Evolutionary conservation across 1,284 basidiomycete genomes (phyloP).

Genomic region (Neonothopanus nambi): DNA sequence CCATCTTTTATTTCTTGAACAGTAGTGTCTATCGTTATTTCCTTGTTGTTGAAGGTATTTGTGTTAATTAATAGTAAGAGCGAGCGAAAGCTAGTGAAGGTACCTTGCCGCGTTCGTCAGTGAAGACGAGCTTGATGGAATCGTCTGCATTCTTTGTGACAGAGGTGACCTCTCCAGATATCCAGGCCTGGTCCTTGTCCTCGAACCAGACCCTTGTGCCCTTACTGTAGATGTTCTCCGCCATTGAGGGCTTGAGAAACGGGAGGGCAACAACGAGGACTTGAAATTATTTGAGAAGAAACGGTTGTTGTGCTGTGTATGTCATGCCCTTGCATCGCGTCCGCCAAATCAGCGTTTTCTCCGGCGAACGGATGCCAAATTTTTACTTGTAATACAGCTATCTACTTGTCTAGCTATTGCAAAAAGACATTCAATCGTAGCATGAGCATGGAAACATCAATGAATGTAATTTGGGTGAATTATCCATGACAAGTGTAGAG

Average conservation of each 20-base stretch:
- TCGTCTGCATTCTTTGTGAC: slow-evolving; percentile 65
- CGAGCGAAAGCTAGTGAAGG: slow-evolving; percentile 18
- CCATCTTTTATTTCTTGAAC: slow-evolving; percentile 75
- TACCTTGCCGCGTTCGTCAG: slow-evolving; percentile 88
- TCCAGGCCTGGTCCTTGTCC: slow-evolving; percentile 92
- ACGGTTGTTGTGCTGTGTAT: too few relatives aligned
- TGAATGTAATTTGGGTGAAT: too few relatives aligned
- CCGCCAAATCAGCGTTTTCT: too few relatives aligned
- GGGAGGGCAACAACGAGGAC: slow-evolving; percentile 1
- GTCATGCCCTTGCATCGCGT: too few relatives aligned
- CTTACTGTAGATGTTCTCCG: slow-evolving; percentile 85
- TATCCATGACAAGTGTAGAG: too few relatives aligned
- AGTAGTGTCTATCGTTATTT: slow-evolving; percentile 76
- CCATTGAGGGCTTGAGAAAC: slow-evolving; percentile 44
- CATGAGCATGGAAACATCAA: too few relatives aligned
- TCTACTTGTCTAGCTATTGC: too few relatives aligned
- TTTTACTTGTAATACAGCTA: too few relatives aligned
- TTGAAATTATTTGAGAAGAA: neutral
- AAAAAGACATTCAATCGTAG: too few relatives aligned
- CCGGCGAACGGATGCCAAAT: too few relatives aligned
- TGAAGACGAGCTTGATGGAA: slow-evolving; percentile 74
- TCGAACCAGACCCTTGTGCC: slow-evolving; percentile 87
- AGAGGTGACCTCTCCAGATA: slow-evolving; percentile 81
- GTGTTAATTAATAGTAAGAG: slow-evolving; percentile 17
- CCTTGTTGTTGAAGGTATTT: slow-evolving; percentile 43